phyloP scores from a whole-genome alignment of 371 early-diverging fungal species.

The Mucor mucedo region DNA sequence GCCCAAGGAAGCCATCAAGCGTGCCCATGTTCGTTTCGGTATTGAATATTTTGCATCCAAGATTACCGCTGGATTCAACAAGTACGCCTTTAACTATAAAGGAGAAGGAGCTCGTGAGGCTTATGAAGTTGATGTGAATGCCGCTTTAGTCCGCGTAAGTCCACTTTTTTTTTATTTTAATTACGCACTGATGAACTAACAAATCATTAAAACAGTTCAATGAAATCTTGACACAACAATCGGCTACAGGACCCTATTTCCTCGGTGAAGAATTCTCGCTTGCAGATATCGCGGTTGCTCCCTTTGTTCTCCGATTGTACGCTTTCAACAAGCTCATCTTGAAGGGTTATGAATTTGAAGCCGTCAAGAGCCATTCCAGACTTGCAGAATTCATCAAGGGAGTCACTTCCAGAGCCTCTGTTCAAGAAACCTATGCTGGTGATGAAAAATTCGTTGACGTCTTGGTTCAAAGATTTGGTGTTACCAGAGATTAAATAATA shows the following conservation, averaged over 20 bases:
- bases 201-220: conserved; percentile 31
- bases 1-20: conserved; percentile 49
- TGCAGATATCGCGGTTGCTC: conserved; percentile 63
- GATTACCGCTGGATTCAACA: conserved; percentile 36
- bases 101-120: conserved; percentile 32
- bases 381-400: conserved; percentile 42
- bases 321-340: conserved; percentile 19
- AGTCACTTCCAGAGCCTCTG: conserved; percentile 28
- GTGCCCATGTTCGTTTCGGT: conserved; percentile 56
- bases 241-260: conserved; percentile 66
- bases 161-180: too few species aligned
- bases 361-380: conserved; percentile 32
- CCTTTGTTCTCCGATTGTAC: conserved; percentile 49
- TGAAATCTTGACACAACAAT: conserved; percentile 50
- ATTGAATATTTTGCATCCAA: conserved; percentile 59
- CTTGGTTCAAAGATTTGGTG: conserved; percentile 8
- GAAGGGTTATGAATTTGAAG: conserved; percentile 25
- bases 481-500: conserved; percentile 28
- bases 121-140: conserved; percentile 21
- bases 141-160: conserved; percentile 39
- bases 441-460: conserved; percentile 28
- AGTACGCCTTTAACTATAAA: conserved; percentile 25
- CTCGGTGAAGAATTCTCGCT: conserved; percentile 59
- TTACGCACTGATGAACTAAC: too few species aligned
- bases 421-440: conserved; percentile 32